phyloP scores from a whole-genome alignment of 129 eudicot genomes.

The Heracleum sosnowskyi region DNA sequence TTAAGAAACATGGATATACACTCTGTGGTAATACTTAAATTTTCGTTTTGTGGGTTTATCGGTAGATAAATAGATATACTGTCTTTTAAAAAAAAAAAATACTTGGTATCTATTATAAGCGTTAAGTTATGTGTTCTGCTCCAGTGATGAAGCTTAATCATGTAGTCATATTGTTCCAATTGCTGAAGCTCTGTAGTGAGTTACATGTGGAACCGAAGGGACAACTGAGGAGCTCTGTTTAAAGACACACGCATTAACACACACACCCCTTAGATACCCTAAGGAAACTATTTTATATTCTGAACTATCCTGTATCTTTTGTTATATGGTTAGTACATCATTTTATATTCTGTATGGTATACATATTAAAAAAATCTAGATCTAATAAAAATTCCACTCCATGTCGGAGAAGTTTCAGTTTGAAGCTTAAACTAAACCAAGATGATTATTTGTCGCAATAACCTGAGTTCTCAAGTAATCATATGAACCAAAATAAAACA shows the following conservation, averaged over 20 bases:
- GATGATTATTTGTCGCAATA: neutral
- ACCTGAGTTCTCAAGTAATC: neutral
- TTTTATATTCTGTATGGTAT: too few species aligned
- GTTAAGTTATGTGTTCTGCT: neutral
- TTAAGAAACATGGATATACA: neutral
- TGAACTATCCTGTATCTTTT: neutral
- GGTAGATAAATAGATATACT: neutral
- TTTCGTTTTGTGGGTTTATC: neutral
- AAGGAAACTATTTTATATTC: neutral
- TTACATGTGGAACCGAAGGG: conserved; percentile 8
- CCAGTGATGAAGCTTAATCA: conserved; percentile 9
- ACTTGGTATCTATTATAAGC: neutral
- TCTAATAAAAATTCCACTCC: neutral
- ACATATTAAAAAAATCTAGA: neutral
- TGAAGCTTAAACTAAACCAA: neutral
- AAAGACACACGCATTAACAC: neutral
- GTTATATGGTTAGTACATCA: neutral
- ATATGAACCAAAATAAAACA: neutral
- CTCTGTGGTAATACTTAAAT: neutral
- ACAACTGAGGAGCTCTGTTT: conserved; percentile 9
- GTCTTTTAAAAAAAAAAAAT: neutral
- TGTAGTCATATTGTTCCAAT: conserved; percentile 10
- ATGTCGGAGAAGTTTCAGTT: neutral
- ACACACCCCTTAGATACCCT: neutral
- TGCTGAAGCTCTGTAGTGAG: conserved; percentile 3